Evolutionary conservation across 169 alveolate species (phyloP).

Genomic region (Cystoisospora suis): DNA sequence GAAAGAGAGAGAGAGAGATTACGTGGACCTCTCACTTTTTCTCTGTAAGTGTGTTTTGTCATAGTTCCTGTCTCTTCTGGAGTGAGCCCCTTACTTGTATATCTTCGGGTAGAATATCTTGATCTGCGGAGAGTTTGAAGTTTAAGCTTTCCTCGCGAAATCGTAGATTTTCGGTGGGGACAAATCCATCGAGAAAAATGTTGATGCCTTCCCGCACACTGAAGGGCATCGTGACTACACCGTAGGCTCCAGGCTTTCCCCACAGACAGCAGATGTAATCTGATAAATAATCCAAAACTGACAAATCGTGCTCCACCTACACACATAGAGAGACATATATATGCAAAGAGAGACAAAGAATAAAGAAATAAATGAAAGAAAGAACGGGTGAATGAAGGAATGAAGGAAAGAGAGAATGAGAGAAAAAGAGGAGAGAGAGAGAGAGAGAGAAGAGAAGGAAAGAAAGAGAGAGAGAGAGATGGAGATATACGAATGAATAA

Average conservation of each 20-base stretch:
- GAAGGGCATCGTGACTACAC: slow-evolving; percentile 99
- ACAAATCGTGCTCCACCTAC: slow-evolving; percentile 97
- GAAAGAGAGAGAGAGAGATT: not conserved
- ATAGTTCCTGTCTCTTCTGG: too few relatives aligned
- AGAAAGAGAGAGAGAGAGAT: not conserved
- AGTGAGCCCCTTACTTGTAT: slow-evolving; percentile 1
- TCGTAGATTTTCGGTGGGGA: slow-evolving; percentile 99
- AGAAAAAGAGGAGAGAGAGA: not conserved
- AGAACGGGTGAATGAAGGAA: not conserved
- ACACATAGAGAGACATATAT: not conserved
- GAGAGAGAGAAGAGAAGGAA: not conserved
- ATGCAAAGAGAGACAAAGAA: not conserved
- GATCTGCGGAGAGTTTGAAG: slow-evolving; percentile 81
- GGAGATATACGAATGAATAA: not conserved
- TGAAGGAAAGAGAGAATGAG: not conserved
- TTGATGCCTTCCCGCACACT: slow-evolving; percentile 99
- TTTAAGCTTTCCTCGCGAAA: slow-evolving; percentile 96
- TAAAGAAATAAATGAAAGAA: not conserved
- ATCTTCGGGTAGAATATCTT: slow-evolving; percentile 56
- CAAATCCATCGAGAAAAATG: slow-evolving; percentile 97
- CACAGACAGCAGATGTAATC: slow-evolving; percentile 98
- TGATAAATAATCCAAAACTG: slow-evolving; percentile 98
- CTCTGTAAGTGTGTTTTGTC: not conserved
- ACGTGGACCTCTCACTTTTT: not conserved
- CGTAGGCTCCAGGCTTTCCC: slow-evolving; percentile 99